These are phyloP conservation scores for Plasmodium falciparum DNA, from an alignment of 169 alveolate species.

Conservation along the genomic window DNA sequence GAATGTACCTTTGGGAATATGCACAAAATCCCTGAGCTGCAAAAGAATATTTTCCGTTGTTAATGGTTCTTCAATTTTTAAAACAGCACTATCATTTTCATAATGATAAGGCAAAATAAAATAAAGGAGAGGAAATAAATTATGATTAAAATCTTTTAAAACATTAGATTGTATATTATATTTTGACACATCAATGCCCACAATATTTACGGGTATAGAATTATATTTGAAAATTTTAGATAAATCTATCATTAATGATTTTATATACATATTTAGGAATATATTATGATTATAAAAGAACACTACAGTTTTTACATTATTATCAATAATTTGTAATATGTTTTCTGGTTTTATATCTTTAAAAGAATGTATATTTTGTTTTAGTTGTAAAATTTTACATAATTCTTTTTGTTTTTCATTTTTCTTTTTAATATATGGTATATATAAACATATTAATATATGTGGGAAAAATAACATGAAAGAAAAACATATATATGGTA, in stretches of 20 bases:
- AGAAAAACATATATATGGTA: conserved; percentile 69
- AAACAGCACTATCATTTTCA: conserved; percentile 70
- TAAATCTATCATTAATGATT: conserved; percentile 53
- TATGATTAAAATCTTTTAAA: conserved; percentile 34
- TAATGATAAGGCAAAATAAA: conserved; percentile 64
- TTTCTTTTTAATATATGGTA: conserved; percentile 58
- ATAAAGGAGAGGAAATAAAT: conserved; percentile 32
- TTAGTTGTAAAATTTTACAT: conserved; percentile 41
- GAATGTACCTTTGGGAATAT: conserved; percentile 18
- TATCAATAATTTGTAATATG: conserved; percentile 28
- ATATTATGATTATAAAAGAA: conserved; percentile 38
- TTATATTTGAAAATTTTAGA: conserved; percentile 47
- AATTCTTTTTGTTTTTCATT: conserved; percentile 36
- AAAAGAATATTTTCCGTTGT: conserved; percentile 18
- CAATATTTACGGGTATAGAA: conserved; percentile 52
- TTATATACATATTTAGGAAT: conserved; percentile 46
- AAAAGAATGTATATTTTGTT: conserved; percentile 44
- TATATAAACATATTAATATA: conserved; percentile 49
- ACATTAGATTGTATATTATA: conserved; percentile 36
- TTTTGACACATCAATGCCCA: conserved; percentile 55
- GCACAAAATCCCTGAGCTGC: conserved; percentile 38
- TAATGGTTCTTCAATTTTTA: conserved; percentile 42
- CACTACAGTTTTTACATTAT: conserved; percentile 41
- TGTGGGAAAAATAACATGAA: conserved; percentile 68
- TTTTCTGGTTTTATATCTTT: conserved; percentile 64